These are phyloP conservation scores for Huntiella decipiens DNA, from an alignment of 2,329 filamentous ascomycete species.

Conservation along the genomic window DNA sequence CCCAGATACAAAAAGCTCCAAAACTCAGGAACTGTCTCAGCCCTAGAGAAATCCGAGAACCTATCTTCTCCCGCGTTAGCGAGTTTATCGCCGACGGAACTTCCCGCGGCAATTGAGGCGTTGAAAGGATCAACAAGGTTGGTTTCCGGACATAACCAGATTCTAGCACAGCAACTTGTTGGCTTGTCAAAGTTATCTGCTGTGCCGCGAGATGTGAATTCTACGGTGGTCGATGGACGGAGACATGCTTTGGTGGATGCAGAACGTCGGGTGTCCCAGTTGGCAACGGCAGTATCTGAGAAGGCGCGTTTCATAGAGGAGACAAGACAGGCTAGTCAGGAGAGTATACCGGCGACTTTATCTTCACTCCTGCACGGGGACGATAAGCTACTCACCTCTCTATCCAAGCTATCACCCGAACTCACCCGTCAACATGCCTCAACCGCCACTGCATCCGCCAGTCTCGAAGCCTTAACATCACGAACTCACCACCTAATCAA, in stretches of 20 bases:
- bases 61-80: constrained; percentile 26
- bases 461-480: background rate
- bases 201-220: too few relatives aligned
- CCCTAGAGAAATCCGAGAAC: constrained; percentile 26
- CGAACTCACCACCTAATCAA: constrained; percentile 29
- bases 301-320: too few relatives aligned
- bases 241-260: too few relatives aligned
- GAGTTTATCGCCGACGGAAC: constrained; percentile 35
- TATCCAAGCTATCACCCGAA: background rate
- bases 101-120: constrained; percentile 41
- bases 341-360: background rate
- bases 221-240: too few relatives aligned
- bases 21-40: constrained; percentile 28
- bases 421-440: background rate
- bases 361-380: background rate
- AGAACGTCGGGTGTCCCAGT: too few relatives aligned
- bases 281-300: too few relatives aligned
- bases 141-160: constrained; percentile 44
- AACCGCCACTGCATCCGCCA: background rate
- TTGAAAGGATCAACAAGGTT: constrained; percentile 44
- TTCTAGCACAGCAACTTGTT: constrained; percentile 40
- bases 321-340: too few relatives aligned
- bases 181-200: constrained; percentile 29
- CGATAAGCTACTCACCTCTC: background rate
- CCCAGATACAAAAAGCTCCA: constrained; percentile 31